Conservation (phyloP, 2,329 filamentous ascomycete species). For the Clarireedia hainanense region DNA sequence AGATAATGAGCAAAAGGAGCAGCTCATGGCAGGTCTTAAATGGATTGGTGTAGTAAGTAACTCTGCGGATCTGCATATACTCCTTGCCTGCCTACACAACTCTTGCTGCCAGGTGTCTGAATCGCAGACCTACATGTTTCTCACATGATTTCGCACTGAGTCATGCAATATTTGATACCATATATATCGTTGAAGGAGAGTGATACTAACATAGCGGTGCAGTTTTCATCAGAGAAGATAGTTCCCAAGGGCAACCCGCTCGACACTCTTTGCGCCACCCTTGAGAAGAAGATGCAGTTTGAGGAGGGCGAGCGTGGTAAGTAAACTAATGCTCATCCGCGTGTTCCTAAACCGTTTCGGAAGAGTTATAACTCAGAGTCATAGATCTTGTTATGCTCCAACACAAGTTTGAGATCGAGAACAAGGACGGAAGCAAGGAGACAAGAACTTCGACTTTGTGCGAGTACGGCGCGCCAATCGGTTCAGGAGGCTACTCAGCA, state of each 20-base stretch:
- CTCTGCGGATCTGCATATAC: no score
- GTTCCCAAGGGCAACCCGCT: conserved; percentile 70
- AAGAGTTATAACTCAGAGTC: no score
- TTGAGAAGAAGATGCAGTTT: conserved; percentile 90
- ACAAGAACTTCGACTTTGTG: conserved; percentile 72
- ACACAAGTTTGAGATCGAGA: conserved; percentile 78
- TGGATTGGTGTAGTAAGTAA: conserved; percentile 51
- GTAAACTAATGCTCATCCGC: no score
- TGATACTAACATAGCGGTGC: no score
- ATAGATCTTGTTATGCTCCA: conserved; percentile 69
- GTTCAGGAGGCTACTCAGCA: conserved; percentile 58
- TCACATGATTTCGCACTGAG: no score
- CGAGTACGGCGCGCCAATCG: conserved; percentile 67
- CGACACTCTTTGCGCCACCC: conserved; percentile 81
- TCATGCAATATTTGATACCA: no score
- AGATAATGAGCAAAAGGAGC: conserved; percentile 58
- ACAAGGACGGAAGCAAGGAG: conserved; percentile 70
- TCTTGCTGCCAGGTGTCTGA: no score
- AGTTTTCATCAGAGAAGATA: conserved; percentile 60
- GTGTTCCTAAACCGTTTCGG: no score
- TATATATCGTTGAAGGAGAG: no score
- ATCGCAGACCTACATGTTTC: no score
- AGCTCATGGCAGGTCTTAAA: conserved; percentile 62
- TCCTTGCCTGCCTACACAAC: no score
- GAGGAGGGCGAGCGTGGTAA: conserved; percentile 59